Conservation (phyloP, 2,329 filamentous ascomycete species). For the Stemphylium lycopersici region DNA sequence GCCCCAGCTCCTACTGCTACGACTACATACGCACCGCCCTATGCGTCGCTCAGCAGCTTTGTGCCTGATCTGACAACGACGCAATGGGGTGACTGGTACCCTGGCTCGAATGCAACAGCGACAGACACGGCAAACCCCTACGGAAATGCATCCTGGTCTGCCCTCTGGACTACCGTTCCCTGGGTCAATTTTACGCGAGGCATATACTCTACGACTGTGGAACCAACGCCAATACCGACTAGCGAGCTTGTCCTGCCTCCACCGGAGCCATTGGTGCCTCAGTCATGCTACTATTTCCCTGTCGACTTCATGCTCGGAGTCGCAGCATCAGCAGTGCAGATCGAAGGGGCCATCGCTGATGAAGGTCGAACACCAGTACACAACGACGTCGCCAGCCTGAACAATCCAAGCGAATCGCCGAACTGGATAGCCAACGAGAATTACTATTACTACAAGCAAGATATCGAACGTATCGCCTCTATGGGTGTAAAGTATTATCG, state of each 20-base stretch:
- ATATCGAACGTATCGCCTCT: constrained; percentile 60
- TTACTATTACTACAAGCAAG: constrained; percentile 64
- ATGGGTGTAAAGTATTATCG: constrained; percentile 60
- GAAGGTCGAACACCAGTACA: constrained; percentile 35
- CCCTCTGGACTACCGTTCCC: constrained; percentile 45
- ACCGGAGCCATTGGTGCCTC: constrained; percentile 56
- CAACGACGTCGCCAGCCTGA: constrained; percentile 22
- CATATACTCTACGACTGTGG: constrained; percentile 60
- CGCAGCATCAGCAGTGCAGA: constrained; percentile 35
- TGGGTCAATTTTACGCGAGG: constrained; percentile 46
- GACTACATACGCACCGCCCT: constrained; percentile 47
- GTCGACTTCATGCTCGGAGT: constrained; percentile 51
- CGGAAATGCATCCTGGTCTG: constrained; percentile 50
- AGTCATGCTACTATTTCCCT: constrained; percentile 59
- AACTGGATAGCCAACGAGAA: constrained; percentile 54
- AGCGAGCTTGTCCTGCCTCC: constrained; percentile 64
- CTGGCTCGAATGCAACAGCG: constrained; percentile 40
- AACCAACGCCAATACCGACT: constrained; percentile 61
- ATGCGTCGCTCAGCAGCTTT: constrained; percentile 43
- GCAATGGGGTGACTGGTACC: constrained; percentile 53
- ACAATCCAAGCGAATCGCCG: constrained; percentile 11
- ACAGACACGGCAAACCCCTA: constrained; percentile 47
- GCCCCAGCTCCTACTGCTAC: constrained; percentile 40
- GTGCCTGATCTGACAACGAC: constrained; percentile 48
- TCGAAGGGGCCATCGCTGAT: constrained; percentile 42